These are phyloP conservation scores for Kodamaea laetipori DNA, from an alignment of 805 yeast species.

Conservation along the genomic window DNA sequence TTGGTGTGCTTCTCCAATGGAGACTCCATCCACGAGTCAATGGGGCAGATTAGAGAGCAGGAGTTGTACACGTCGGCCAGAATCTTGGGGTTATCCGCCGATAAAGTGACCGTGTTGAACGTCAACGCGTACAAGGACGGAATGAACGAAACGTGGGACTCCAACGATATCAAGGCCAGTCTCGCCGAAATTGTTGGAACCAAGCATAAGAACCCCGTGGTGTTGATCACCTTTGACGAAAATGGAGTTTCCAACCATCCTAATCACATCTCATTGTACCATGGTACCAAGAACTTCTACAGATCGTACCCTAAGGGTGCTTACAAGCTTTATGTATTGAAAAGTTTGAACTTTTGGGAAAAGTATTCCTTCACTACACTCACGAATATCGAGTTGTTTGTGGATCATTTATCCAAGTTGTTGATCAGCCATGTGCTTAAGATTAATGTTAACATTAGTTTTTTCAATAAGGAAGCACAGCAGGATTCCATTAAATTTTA, in stretches of 20 bases:
- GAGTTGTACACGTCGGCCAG: constrained; percentile 63
- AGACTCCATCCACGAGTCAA: constrained; percentile 59
- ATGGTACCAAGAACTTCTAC: constrained; percentile 47
- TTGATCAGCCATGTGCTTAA: constrained; percentile 33
- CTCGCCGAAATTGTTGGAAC: constrained; percentile 32
- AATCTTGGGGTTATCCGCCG: constrained; percentile 50
- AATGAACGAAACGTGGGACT: constrained; percentile 67
- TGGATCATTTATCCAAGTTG: constrained; percentile 36
- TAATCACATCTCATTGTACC: constrained; percentile 72
- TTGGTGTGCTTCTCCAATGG: constrained; percentile 79
- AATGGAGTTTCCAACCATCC: constrained; percentile 82
- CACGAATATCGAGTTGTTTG: constrained; percentile 44
- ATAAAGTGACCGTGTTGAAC: constrained; percentile 49
- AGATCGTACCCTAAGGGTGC: constrained; percentile 14
- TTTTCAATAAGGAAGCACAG: constrained; percentile 28
- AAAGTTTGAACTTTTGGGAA: constrained; percentile 39
- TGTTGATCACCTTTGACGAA: constrained; percentile 77
- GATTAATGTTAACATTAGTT: constrained; percentile 40
- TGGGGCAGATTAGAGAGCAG: constrained; percentile 61
- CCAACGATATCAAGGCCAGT: constrained; percentile 38
- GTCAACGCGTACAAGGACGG: constrained; percentile 52
- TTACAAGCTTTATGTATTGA: constrained; percentile 32
- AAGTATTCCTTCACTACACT: constrained; percentile 54
- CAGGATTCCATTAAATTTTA: constrained; percentile 39
- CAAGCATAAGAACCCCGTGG: constrained; percentile 25